Percentiles rank a stretch among this genome's conserved stretches.
Evolutionary conservation across 257 asterid species (phyloP).

Genomic region (Primulina eburnea): DNA sequence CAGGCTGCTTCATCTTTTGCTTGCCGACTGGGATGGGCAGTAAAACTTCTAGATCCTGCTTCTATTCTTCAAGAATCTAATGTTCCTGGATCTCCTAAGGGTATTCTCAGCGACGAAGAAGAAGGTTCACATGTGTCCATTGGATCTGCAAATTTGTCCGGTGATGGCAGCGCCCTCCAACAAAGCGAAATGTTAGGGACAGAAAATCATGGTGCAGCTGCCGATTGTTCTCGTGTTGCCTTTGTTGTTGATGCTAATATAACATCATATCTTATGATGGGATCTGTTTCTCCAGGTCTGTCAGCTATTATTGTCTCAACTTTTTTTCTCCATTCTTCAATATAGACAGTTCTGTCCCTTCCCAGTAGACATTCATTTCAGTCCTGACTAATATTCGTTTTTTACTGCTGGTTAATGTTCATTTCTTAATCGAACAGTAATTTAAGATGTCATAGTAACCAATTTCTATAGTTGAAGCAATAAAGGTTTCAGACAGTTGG

Average conservation of each 20-base stretch:
- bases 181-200: slow-evolving; percentile 73
- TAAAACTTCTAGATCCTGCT: slow-evolving; percentile 87
- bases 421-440: slow-evolving; percentile 9
- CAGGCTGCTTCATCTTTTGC: slow-evolving; percentile 99
- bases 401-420: slow-evolving; percentile 5
- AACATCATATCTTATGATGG: slow-evolving; percentile 99
- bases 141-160: slow-evolving; percentile 50
- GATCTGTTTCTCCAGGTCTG: slow-evolving; percentile 99
- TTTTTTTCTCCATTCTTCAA: slow-evolving; percentile 9
- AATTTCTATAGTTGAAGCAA: slow-evolving; percentile 13
- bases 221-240: slow-evolving; percentile 91
- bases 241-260: slow-evolving; percentile 98
- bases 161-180: slow-evolving; percentile 57
- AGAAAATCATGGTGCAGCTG: slow-evolving; percentile 51
- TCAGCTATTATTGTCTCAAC: slow-evolving; percentile 22
- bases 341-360: slow-evolving; percentile 11
- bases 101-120: slow-evolving; percentile 69
- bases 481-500: neutral
- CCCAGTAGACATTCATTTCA: neutral
- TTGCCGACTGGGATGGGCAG: slow-evolving; percentile 99
- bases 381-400: slow-evolving; percentile 11
- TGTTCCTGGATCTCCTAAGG: slow-evolving; percentile 67
- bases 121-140: slow-evolving; percentile 54
- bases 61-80: slow-evolving; percentile 83
- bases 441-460: slow-evolving; percentile 7